These are phyloP conservation scores for Fusarium circinatum DNA, from an alignment of 2,329 filamentous ascomycete species.

Conservation along the genomic window DNA sequence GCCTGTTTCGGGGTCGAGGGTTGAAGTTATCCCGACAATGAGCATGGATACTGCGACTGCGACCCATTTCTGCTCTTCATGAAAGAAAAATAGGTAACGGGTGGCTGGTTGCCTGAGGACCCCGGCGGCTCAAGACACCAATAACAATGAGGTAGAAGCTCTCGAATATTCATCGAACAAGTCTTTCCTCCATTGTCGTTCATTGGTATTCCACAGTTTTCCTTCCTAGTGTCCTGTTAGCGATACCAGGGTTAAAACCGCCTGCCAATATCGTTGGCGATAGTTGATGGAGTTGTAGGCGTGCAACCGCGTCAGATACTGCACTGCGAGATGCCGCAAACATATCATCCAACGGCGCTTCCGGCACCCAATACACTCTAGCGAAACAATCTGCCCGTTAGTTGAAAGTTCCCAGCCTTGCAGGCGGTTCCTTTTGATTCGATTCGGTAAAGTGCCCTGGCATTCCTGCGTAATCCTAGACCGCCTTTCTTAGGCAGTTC, in stretches of 20 bases:
- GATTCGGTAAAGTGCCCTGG: neutral
- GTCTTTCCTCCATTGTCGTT: neutral
- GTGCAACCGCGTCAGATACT: neutral
- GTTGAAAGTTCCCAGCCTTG: slow-evolving; percentile 1
- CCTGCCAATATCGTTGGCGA: neutral
- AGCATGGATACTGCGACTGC: neutral
- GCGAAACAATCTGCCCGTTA: neutral
- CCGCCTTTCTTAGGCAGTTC: slow-evolving; percentile 11
- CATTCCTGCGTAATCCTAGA: neutral
- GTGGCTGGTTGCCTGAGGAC: neutral
- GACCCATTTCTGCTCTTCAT: neutral
- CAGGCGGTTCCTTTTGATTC: neutral
- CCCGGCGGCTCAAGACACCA: neutral
- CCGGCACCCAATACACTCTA: neutral
- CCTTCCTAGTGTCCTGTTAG: neutral
- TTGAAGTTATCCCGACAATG: neutral
- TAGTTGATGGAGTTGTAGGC: neutral
- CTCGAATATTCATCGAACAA: neutral
- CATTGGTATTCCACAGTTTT: neutral
- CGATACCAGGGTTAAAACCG: neutral
- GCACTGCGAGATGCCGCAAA: neutral
- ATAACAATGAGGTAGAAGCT: neutral
- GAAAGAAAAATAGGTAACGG: neutral
- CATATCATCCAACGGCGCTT: neutral
- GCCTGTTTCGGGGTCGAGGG: neutral